Evolutionary conservation across 768 basidiomycete species (phyloP).

Genomic region (Suillus variegatus): DNA sequence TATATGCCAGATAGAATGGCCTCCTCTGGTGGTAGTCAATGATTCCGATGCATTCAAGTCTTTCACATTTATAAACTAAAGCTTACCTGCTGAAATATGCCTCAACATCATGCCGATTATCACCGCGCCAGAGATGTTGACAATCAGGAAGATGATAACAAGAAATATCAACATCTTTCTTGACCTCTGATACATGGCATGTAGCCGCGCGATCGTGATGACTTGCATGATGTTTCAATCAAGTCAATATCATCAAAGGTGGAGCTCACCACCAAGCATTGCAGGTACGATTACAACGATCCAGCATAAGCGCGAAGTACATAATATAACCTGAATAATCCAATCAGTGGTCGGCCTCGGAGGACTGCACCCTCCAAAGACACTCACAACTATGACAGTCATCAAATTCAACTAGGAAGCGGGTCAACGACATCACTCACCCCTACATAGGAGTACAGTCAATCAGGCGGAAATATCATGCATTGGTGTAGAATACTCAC

Average conservation of each 20-base stretch:
- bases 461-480: not conserved
- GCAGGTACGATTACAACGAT: not conserved
- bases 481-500: not conserved
- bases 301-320: not conserved
- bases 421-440: not conserved
- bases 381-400: not conserved
- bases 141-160: not conserved
- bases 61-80: not conserved
- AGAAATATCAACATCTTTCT: not conserved
- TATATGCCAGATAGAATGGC: not conserved
- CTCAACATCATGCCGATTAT: not conserved
- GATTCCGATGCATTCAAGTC: not conserved
- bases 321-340: not conserved
- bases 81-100: not conserved
- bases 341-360: not conserved
- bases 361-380: not conserved
- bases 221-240: not conserved
- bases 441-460: not conserved
- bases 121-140: not conserved
- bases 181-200: not conserved
- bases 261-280: not conserved
- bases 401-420: not conserved
- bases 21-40: not conserved
- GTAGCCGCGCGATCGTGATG: not conserved
- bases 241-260: not conserved